Evolutionary conservation across 2,329 filamentous ascomycete genomes (phyloP), one percentile per base, ranked within the genome.

Genomic region (Lasiodiplodia citricola): DNA sequence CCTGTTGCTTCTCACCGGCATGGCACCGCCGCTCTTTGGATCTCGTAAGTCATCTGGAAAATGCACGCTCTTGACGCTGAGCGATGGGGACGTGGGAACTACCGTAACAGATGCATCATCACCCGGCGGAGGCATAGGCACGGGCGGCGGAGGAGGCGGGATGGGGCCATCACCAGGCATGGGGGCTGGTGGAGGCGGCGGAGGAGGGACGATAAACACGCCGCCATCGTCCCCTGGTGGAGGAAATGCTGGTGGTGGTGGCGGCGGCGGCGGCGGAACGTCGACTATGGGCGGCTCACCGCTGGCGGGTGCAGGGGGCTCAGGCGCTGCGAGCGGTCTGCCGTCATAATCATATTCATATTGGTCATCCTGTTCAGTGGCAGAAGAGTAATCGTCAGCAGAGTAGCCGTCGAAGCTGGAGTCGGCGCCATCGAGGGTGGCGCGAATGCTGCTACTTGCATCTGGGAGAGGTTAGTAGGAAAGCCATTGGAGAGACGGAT

Each of bases 61-160:
- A 55, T 68, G 66, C 21, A 68, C 66, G 50, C 66, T 68, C 66
- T 68, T 68, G 2, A 54, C 66, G 38, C 66, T 68, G 66, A 60
- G 56, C 38, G 52, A 23, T 16, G 66, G 57, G 47, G 66, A 68
- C 10, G 41, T 41, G 52, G 31, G 51, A 37, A 28, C 65, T 57
- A 58, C 44, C 44, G 38, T 51, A 11, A 41, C 35, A 23, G 18
- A 41, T 52, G 21, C 58, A 23, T 64, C 60, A n/a, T 38, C 60
- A n/a, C 35, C 51, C 23, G 37, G 51, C 38, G 21, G 10, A 10
- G 50, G 56, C n/a, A 37, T 21, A 1, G 35, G 28, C 31, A 35
- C 47, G 28, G 65, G 65, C 16, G 54, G 55, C 28, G 54, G 52
- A 11, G 65, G 52, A 13, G 31, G 28, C 8, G 37, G 31, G 4